Percentiles rank a stretch among this genome's conserved stretches.
Evolutionary conservation across 495 filamentous ascomycete genomes (phyloP).

Genomic region (Annulohypoxylon moriforme): DNA sequence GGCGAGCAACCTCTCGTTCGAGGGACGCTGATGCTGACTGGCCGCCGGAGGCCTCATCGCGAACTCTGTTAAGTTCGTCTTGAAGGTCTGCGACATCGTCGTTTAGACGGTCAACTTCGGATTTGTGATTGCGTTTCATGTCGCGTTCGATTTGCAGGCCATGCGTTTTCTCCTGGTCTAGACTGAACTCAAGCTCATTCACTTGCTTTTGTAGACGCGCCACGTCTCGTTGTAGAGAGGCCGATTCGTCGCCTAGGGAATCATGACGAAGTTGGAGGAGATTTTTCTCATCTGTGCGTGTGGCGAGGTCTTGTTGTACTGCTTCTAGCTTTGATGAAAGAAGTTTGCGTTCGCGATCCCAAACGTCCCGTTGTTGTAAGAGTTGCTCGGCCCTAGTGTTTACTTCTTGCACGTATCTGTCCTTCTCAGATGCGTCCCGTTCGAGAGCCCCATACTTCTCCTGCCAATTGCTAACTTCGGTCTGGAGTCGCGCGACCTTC

Average conservation of each 20-base stretch:
- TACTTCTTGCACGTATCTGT: slow-evolving; percentile 58
- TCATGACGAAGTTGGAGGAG: slow-evolving; percentile 74
- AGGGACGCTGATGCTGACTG: slow-evolving; percentile 45
- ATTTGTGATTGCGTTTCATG: slow-evolving; percentile 57
- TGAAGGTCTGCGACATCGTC: slow-evolving; percentile 47
- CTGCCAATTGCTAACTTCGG: slow-evolving; percentile 69
- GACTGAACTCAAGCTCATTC: slow-evolving; percentile 66
- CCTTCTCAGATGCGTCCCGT: slow-evolving; percentile 53
- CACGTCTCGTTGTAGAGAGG: slow-evolving; percentile 69
- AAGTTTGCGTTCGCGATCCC: slow-evolving; percentile 54
- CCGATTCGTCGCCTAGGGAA: slow-evolving; percentile 71
- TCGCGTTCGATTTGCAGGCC: slow-evolving; percentile 68
- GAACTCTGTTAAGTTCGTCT: slow-evolving; percentile 55
- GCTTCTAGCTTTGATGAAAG: slow-evolving; percentile 63
- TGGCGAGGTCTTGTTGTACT: slow-evolving; percentile 65
- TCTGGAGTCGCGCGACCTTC: slow-evolving; percentile 70
- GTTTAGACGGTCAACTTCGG: slow-evolving; percentile 59
- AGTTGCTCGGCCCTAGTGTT: slow-evolving; percentile 53
- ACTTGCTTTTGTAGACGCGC: slow-evolving; percentile 63
- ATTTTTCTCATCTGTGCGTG: slow-evolving; percentile 71
- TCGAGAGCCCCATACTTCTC: slow-evolving; percentile 65
- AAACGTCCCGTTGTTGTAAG: slow-evolving; percentile 54
- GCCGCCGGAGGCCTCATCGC: slow-evolving; percentile 55
- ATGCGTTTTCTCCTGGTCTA: slow-evolving; percentile 69
- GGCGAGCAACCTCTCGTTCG: slow-evolving; percentile 35